Conservation (phyloP, 495 filamentous ascomycete genomes). For the Lophiostoma macrostomum region DNA sequence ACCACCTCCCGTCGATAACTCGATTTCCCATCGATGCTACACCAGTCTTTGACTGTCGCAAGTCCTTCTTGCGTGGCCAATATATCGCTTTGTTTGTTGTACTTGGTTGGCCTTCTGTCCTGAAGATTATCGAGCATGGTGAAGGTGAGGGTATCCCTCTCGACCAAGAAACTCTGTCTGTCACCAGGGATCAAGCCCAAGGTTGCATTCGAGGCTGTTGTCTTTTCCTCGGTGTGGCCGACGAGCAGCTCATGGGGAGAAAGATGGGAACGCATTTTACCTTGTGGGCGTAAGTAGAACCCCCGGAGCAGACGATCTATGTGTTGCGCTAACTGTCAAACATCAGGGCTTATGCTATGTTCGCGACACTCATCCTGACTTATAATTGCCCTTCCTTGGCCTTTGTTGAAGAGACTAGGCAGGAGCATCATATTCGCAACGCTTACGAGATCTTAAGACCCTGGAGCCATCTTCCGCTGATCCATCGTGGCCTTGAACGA, state of each 20-base stretch:
- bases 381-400: constrained; percentile 15
- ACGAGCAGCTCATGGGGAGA: constrained; percentile 26
- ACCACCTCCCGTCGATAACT: constrained; percentile 16
- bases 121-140: constrained; percentile 24
- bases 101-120: constrained; percentile 26
- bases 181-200: constrained; percentile 15
- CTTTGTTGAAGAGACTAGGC: constrained; percentile 17
- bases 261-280: constrained; percentile 25
- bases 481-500: constrained; percentile 20
- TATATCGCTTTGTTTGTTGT: constrained; percentile 27
- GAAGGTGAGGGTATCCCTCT: not conserved
- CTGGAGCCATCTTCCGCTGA: constrained; percentile 21
- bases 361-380: constrained; percentile 24
- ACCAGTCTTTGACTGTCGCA: constrained; percentile 26
- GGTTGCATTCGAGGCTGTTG: constrained; percentile 20
- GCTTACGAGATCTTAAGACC: constrained; percentile 13
- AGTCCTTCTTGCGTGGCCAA: constrained; percentile 23
- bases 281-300: constrained; percentile 16
- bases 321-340: not conserved
- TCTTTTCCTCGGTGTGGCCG: constrained; percentile 12
- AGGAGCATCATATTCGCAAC: constrained; percentile 20
- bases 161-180: not conserved
- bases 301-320: not conserved
- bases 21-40: constrained; percentile 22
- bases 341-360: constrained; percentile 16